Evolutionary conservation across 1,284 basidiomycete genomes (phyloP).

Genomic region (Puccinia horiana): DNA sequence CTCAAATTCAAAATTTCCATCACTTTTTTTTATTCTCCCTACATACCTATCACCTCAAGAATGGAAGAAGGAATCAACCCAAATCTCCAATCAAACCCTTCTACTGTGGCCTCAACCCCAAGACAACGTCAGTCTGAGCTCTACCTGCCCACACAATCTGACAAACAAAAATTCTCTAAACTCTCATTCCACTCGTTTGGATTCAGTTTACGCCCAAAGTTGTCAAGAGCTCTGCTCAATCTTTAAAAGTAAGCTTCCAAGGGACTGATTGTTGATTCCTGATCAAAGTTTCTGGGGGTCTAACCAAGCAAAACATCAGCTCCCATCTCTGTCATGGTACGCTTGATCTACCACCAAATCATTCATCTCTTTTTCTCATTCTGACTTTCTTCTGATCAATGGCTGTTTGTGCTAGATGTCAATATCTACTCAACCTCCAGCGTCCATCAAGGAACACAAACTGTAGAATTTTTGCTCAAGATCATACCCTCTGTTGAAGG

Average conservation of each 20-base stretch:
- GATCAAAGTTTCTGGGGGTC: conserved; percentile 88
- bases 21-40: too few relatives aligned
- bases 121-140: conserved; percentile 67
- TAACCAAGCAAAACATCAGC: conserved; percentile 78
- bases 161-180: background rate
- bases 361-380: background rate
- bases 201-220: conserved; percentile 70
- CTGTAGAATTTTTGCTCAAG: conserved; percentile 92
- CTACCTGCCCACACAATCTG: background rate
- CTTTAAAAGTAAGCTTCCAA: conserved; percentile 72
- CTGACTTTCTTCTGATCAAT: background rate
- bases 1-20: too few relatives aligned
- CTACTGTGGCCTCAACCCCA: too few relatives aligned
- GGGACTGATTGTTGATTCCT: conserved; percentile 72
- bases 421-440: conserved; percentile 90
- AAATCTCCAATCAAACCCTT: too few relatives aligned
- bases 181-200: background rate
- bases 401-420: conserved; percentile 71
- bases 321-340: conserved; percentile 73
- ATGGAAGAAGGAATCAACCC: too few relatives aligned
- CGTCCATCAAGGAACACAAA: conserved; percentile 83
- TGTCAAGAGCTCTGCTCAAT: conserved; percentile 69
- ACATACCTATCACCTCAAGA: too few relatives aligned
- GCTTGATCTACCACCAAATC: conserved; percentile 53
- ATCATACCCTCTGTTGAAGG: conserved; percentile 66